These are phyloP conservation scores for Ophidiomyces ophidiicola DNA, from an alignment of 2,329 filamentous ascomycete species.

Conservation along the genomic window DNA sequence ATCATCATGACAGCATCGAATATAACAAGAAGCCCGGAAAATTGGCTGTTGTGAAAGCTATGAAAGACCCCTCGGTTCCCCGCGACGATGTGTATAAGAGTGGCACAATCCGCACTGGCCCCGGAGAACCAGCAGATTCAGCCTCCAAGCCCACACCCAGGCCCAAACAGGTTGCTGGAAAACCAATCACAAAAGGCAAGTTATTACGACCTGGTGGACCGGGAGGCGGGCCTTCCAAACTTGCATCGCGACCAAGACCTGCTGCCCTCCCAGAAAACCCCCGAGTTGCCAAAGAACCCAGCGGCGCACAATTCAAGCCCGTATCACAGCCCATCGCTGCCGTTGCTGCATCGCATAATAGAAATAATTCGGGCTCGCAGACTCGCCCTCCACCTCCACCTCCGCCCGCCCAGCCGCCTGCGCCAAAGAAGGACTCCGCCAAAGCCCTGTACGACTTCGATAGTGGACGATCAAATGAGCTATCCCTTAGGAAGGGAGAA, in stretches of 20 bases:
- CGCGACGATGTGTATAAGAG: constrained; percentile 86
- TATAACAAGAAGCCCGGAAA: constrained; percentile 98
- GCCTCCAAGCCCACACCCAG: constrained; percentile 74
- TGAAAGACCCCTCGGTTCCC: constrained; percentile 68
- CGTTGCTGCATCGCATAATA: constrained; percentile 37
- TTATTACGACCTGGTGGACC: constrained; percentile 85
- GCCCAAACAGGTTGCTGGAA: constrained; percentile 70
- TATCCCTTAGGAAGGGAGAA: constrained; percentile 67
- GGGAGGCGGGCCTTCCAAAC: constrained; percentile 63
- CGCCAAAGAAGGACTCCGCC: constrained; percentile 60
- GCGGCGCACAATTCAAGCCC: constrained; percentile 31
- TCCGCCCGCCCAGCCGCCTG: constrained; percentile 47
- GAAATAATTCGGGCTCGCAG: constrained; percentile 44
- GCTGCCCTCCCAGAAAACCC: constrained; percentile 16
- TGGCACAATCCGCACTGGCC: constrained; percentile 72
- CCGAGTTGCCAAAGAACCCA: constrained; percentile 22
- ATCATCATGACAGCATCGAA: constrained; percentile 48
- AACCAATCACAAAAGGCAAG: constrained; percentile 86
- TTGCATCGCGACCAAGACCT: constrained; percentile 40
- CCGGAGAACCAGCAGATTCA: constrained; percentile 72
- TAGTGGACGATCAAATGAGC: constrained; percentile 72
- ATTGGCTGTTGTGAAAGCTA: constrained; percentile 70
- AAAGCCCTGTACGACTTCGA: constrained; percentile 88
- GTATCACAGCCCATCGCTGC: constrained; percentile 33
- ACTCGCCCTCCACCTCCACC: constrained; percentile 55